phyloP scores from a whole-genome alignment of 148 eudicot genomes.

The Rhododendron vialii region DNA sequence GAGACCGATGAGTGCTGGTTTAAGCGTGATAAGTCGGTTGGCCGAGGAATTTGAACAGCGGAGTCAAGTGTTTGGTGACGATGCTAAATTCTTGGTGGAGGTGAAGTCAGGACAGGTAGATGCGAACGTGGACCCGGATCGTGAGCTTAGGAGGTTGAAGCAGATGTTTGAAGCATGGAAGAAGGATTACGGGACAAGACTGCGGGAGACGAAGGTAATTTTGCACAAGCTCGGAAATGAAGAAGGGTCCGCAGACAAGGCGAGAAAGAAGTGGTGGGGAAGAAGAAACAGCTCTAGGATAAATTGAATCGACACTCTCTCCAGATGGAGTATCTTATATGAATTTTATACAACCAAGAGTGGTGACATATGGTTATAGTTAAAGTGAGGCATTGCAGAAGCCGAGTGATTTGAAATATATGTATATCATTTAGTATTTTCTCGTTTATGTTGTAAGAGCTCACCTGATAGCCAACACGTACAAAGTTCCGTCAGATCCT shows the following conservation, averaged over 20 bases:
- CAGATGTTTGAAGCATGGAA: conserved; percentile 94
- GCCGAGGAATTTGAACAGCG: conserved; percentile 95
- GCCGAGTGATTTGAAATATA: background rate
- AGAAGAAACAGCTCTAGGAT: conserved; percentile 75
- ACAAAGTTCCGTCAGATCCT: background rate
- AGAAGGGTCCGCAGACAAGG: conserved; percentile 46
- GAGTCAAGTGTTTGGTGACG: conserved; percentile 88
- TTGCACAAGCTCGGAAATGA: conserved; percentile 71
- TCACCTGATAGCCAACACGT: background rate
- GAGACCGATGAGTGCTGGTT: conserved; percentile 65
- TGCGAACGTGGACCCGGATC: conserved; percentile 72
- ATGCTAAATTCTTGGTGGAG: conserved; percentile 91
- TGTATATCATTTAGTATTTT: background rate
- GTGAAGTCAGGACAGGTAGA: conserved; percentile 88
- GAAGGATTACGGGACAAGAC: conserved; percentile 77
- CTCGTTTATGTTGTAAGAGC: background rate
- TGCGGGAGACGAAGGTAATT: conserved; percentile 84
- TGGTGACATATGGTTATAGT: background rate
- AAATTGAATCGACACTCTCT: conserved; percentile 12
- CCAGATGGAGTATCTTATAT: background rate
- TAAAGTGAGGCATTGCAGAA: background rate
- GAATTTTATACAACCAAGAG: background rate
- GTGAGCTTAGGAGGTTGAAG: conserved; percentile 73
- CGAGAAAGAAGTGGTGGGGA: conserved; percentile 88
- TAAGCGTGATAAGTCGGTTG: conserved; percentile 74